These are phyloP conservation scores for Coemansia sp. DNA, from an alignment of 192 early-diverging fungal species.

Conservation along the genomic window DNA sequence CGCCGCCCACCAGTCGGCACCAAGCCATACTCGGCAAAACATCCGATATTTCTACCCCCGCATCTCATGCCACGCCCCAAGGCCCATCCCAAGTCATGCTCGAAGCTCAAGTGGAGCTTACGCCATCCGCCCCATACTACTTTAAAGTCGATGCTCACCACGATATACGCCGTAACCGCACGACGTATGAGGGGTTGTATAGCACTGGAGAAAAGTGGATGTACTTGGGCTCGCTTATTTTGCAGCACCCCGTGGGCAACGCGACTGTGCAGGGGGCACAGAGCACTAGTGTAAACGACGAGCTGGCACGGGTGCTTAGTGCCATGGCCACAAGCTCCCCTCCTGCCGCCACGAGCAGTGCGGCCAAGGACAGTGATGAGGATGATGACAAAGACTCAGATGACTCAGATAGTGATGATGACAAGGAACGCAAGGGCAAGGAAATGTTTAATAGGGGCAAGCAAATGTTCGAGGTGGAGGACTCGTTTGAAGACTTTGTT, in stretches of 20 bases:
- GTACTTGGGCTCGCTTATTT: conserved; percentile 44
- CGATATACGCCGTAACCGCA: conserved; percentile 36
- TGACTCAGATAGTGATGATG: not conserved
- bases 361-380: not conserved
- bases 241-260: conserved; percentile 33
- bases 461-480: not conserved
- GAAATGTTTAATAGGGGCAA: not conserved
- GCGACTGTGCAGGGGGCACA: not conserved
- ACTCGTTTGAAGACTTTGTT: not conserved
- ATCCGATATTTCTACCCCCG: conserved; percentile 13
- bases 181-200: conserved; percentile 46
- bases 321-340: not conserved
- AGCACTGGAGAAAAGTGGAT: conserved; percentile 35
- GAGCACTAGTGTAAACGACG: not conserved
- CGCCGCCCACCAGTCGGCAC: conserved; percentile 23
- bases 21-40: conserved; percentile 27
- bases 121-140: conserved; percentile 23
- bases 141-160: conserved; percentile 53
- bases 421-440: not conserved
- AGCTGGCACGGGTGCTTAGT: not conserved
- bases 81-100: conserved; percentile 31
- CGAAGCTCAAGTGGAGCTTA: conserved; percentile 20
- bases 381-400: not conserved
- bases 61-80: conserved; percentile 16
- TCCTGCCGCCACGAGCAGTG: not conserved